phyloP scores from a whole-genome alignment of 177 flowering plant genomes.

The Vitis hybrid region DNA sequence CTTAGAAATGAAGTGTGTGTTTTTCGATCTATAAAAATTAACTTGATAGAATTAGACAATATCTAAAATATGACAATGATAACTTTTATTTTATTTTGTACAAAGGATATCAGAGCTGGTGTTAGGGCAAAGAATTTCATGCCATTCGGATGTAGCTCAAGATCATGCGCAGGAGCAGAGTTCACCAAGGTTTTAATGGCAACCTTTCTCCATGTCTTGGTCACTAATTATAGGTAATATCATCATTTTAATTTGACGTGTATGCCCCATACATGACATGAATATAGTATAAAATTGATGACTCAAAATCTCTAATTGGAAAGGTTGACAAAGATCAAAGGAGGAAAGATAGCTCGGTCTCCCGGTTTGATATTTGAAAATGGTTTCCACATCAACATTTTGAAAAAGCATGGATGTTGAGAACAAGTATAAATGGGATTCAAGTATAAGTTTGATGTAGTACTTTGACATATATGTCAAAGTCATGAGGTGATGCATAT shows the following conservation, averaged over 20 bases:
- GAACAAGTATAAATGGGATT: too few relatives aligned
- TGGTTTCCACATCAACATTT: constrained; percentile 2
- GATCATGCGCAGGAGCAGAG: constrained; percentile 47
- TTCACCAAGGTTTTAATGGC: constrained; percentile 30
- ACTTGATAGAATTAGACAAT: too few relatives aligned
- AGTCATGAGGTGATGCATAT: too few relatives aligned
- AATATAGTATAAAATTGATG: background rate
- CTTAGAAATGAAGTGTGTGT: too few relatives aligned
- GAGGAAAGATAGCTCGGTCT: constrained; percentile 2
- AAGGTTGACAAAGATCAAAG: constrained; percentile 18
- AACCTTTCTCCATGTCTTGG: constrained; percentile 37
- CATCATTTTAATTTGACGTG: too few relatives aligned
- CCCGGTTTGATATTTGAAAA: constrained; percentile 16
- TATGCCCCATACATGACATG: background rate
- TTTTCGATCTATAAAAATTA: too few relatives aligned
- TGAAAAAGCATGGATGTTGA: too few relatives aligned
- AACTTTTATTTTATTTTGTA: too few relatives aligned
- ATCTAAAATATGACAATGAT: too few relatives aligned
- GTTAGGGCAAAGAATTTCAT: constrained; percentile 33
- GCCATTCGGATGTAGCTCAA: constrained; percentile 44
- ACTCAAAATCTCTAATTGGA: background rate
- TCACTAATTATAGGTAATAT: constrained; percentile 37
- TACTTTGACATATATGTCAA: too few relatives aligned
- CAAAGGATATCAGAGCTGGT: background rate
- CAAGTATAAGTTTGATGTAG: too few relatives aligned